phyloP scores from a whole-genome alignment of 495 filamentous ascomycete genomes.

The Penicillium argentinense region DNA sequence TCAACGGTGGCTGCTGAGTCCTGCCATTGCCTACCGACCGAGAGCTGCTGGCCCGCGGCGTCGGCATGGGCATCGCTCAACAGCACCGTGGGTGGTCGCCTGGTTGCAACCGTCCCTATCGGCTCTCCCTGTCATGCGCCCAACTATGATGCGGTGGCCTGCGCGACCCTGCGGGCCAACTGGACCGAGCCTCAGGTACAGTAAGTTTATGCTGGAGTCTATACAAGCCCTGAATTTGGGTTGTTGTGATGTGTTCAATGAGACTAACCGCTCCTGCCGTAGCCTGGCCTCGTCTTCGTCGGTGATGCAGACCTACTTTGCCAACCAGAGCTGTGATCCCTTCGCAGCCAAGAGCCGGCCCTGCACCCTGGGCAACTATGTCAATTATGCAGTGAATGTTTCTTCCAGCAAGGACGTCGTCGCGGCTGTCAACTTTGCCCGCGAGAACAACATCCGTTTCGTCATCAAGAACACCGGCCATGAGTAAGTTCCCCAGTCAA shows the following conservation, averaged over 20 bases:
- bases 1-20: slow-evolving; percentile 14
- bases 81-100: slow-evolving; percentile 34
- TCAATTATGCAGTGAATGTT: slow-evolving; percentile 51
- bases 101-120: slow-evolving; percentile 44
- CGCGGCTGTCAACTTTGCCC: slow-evolving; percentile 51
- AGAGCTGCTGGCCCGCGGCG: slow-evolving; percentile 41
- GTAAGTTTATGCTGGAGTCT: too few species aligned
- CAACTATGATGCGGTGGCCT: slow-evolving; percentile 31
- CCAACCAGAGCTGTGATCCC: slow-evolving; percentile 56
- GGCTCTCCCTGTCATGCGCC: slow-evolving; percentile 45
- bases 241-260: too few species aligned
- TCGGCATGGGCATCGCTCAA: slow-evolving; percentile 41
- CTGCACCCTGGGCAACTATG: slow-evolving; percentile 61
- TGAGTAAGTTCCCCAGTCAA: slow-evolving; percentile 31
- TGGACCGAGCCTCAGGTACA: slow-evolving; percentile 28
- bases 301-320: slow-evolving; percentile 44
- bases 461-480: slow-evolving; percentile 66
- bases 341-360: slow-evolving; percentile 42
- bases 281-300: slow-evolving; percentile 39
- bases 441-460: slow-evolving; percentile 58
- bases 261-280: neutral
- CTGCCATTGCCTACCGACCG: slow-evolving; percentile 29
- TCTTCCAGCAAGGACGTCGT: slow-evolving; percentile 34
- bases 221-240: too few species aligned
- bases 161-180: slow-evolving; percentile 20